phyloP scores from a whole-genome alignment of 23 red algal species.

The Gracilaria gracilis region DNA sequence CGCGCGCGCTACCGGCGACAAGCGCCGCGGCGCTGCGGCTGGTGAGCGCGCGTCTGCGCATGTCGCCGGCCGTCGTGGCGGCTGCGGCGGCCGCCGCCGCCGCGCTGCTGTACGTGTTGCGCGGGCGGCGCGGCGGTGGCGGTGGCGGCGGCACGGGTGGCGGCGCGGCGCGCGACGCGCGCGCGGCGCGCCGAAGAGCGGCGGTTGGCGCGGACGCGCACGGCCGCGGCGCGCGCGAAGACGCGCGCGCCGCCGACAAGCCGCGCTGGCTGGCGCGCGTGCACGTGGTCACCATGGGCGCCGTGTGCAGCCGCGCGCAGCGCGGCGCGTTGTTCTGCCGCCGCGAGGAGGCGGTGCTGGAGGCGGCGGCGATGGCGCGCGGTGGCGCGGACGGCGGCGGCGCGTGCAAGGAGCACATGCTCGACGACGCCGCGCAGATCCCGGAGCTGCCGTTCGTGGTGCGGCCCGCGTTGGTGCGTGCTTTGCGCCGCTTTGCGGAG shows the following conservation, averaged over 20 bases:
- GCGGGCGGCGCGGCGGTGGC: neutral
- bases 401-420: too few relatives aligned
- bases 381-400: neutral
- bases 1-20: neutral
- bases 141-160: neutral
- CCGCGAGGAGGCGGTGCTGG: neutral
- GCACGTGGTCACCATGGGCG: slow-evolving; percentile 41
- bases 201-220: neutral
- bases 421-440: neutral
- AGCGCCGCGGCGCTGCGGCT: neutral
- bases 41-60: neutral
- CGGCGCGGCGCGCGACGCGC: neutral
- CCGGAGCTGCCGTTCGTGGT: slow-evolving; percentile 23
- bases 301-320: slow-evolving; percentile 12
- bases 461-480: slow-evolving; percentile 1
- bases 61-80: neutral
- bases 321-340: slow-evolving; percentile 25
- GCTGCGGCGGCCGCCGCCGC: neutral
- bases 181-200: too few relatives aligned
- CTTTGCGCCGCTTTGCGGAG: slow-evolving; percentile 29
- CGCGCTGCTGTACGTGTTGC: neutral
- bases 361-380: neutral
- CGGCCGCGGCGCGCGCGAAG: neutral
- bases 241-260: slow-evolving; percentile 8
- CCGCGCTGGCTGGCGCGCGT: slow-evolving; percentile 57